These are phyloP conservation scores for Spirogloea muscicola DNA, from an alignment of 139 green algal genomes.

Conservation along the genomic window DNA sequence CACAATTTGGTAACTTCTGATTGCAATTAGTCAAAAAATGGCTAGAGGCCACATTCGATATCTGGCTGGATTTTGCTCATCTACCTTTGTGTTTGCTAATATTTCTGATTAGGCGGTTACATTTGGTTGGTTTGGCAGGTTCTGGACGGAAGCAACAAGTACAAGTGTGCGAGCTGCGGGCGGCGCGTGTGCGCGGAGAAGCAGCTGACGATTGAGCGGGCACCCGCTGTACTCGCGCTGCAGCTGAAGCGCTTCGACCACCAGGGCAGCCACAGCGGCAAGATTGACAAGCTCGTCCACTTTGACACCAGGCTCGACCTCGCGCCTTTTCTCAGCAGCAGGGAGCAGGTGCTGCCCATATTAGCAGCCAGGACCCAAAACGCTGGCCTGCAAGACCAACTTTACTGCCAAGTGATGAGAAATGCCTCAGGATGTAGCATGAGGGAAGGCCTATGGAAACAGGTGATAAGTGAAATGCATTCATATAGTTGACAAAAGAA, in stretches of 20 bases:
- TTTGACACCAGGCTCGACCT: slow-evolving; percentile 75
- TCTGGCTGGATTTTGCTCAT: too few species aligned
- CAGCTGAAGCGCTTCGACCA: slow-evolving; percentile 51
- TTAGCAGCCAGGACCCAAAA: neutral
- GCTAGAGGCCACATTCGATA: too few species aligned
- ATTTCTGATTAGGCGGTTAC: too few species aligned
- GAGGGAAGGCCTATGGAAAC: too few species aligned
- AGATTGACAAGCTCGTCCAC: slow-evolving; percentile 77
- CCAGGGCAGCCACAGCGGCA: slow-evolving; percentile 55
- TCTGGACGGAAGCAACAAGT: too few species aligned
- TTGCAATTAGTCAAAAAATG: too few species aligned
- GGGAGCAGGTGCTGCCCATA: slow-evolving; percentile 1
- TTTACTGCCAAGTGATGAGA: neutral
- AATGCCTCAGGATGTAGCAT: neutral
- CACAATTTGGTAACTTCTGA: too few species aligned
- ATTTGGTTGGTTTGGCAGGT: too few species aligned
- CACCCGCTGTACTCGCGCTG: slow-evolving; percentile 42
- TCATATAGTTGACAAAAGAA: neutral
- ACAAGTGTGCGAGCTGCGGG: too few species aligned
- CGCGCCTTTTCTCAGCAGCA: slow-evolving; percentile 60
- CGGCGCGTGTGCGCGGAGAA: neutral
- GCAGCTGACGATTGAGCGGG: neutral
- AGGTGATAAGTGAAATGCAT: too few species aligned
- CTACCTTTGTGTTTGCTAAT: too few species aligned
- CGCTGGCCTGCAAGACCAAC: neutral